A percentile compares a stretch with the other conserved stretches of the same genome.
phyloP scores from a whole-genome alignment of 768 basidiomycete genomes.

The Russula sp. region DNA sequence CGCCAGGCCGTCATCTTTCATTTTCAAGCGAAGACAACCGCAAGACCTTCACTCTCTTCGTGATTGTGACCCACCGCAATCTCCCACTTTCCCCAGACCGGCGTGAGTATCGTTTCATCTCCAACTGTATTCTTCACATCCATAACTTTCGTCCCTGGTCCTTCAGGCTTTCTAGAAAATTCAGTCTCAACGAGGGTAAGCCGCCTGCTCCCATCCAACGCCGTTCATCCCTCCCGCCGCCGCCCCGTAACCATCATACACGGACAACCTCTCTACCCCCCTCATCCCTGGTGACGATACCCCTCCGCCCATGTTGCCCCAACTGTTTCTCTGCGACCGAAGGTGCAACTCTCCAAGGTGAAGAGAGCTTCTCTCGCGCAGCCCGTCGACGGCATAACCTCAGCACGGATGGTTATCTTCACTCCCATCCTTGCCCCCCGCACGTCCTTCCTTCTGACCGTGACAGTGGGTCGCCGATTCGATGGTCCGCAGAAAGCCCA shows the following conservation, averaged over 20 bases:
- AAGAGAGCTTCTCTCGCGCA: slow-evolving; percentile 55
- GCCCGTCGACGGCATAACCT: slow-evolving; percentile 50
- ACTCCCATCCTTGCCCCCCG: slow-evolving; percentile 15
- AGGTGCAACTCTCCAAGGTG: slow-evolving; percentile 44
- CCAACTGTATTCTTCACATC: background rate
- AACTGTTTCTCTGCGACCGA: slow-evolving; percentile 57
- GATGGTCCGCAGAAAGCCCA: slow-evolving; percentile 18
- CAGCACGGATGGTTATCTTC: slow-evolving; percentile 23
- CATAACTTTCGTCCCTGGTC: background rate
- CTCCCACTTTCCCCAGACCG: slow-evolving; percentile 3
- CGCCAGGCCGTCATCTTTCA: slow-evolving; percentile 58
- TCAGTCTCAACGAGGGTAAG: background rate
- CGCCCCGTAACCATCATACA: background rate
- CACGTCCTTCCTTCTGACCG: slow-evolving; percentile 1
- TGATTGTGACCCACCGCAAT: slow-evolving; percentile 43
- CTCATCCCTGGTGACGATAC: slow-evolving; percentile 43
- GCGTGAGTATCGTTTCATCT: background rate
- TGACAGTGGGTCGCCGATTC: slow-evolving; percentile 15
- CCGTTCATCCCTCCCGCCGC: slow-evolving; percentile 21
- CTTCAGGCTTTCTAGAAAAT: slow-evolving; percentile 14
- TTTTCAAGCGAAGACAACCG: slow-evolving; percentile 46
- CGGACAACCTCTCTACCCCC: slow-evolving; percentile 20
- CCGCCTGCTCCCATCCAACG: slow-evolving; percentile 46
- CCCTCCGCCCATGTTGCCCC: slow-evolving; percentile 64
- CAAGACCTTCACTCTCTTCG: slow-evolving; percentile 27